These are phyloP conservation scores for Allantophomopsis cytisporea DNA, from an alignment of 2,329 filamentous ascomycete species.

Conservation along the genomic window DNA sequence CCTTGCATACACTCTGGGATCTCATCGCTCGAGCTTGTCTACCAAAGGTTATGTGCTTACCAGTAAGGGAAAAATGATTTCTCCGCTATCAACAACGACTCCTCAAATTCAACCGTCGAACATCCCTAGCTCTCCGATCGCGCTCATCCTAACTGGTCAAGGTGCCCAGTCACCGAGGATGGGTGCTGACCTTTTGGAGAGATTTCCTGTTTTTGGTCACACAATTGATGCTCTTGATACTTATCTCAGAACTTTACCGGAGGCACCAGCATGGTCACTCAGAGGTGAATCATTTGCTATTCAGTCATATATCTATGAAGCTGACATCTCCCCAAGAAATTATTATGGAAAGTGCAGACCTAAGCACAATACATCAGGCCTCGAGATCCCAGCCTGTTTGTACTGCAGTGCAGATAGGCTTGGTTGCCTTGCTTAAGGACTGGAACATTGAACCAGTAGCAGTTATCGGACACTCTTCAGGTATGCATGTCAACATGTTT, in stretches of 20 bases:
- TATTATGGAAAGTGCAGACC: conserved; percentile 15
- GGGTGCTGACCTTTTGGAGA: conserved; percentile 5
- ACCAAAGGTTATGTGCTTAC: too few relatives aligned
- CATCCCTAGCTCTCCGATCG: conserved; percentile 10
- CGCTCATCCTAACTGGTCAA: conserved; percentile 11
- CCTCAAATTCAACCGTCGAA: too few relatives aligned
- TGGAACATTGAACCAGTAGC: conserved; percentile 13
- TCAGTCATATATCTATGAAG: conserved; percentile 8
- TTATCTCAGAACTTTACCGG: not conserved
- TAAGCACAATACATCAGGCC: not conserved
- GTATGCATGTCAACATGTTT: too few relatives aligned
- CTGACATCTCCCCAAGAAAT: conserved; percentile 18
- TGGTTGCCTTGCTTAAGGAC: conserved; percentile 8
- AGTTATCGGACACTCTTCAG: conserved; percentile 1
- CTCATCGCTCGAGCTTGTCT: too few relatives aligned
- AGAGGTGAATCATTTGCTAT: conserved; percentile 17
- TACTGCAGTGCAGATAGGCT: conserved; percentile 27
- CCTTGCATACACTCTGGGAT: conserved; percentile 6
- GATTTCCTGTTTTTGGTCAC: conserved; percentile 8
- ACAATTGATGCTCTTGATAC: not conserved
- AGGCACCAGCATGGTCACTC: not conserved
- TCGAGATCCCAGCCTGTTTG: conserved; percentile 22
- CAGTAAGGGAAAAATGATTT: too few relatives aligned
- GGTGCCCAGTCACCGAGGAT: conserved; percentile 5
- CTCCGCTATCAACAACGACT: too few relatives aligned